Evolutionary conservation across 1,284 basidiomycete genomes (phyloP).

Genomic region (Pseudozyma sp.): DNA sequence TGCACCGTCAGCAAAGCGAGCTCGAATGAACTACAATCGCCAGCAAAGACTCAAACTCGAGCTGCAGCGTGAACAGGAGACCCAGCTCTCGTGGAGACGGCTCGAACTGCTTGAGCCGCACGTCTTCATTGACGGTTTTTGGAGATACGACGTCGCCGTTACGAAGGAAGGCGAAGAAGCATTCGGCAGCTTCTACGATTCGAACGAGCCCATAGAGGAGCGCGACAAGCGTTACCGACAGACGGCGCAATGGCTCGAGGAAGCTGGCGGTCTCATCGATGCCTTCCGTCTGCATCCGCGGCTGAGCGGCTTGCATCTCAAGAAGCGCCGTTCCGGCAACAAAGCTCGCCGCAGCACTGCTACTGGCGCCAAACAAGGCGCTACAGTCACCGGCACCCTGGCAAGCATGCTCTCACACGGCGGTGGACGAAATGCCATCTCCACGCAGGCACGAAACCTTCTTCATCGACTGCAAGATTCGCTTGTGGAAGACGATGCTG

Average conservation of each 20-base stretch:
- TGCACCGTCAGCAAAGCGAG: conserved; percentile 23
- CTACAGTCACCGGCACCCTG: conserved; percentile 3
- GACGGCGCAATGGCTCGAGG: conserved; percentile 77
- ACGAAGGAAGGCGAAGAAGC: conserved; percentile 34
- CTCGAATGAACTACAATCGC: conserved; percentile 38
- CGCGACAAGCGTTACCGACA: conserved; percentile 61
- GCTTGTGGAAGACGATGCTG: conserved; percentile 73
- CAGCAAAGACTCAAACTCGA: conserved; percentile 53
- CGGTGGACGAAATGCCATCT: conserved; percentile 69
- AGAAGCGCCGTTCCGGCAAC: conserved; percentile 18
- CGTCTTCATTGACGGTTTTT: conserved; percentile 60
- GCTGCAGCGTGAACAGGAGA: conserved; percentile 63
- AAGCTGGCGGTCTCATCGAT: conserved; percentile 86
- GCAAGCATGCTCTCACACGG: conserved; percentile 27
- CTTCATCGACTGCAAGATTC: conserved; percentile 80
- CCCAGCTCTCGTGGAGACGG: conserved; percentile 53
- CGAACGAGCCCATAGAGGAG: conserved; percentile 17
- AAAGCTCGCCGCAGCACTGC: background rate
- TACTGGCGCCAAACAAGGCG: conserved; percentile 17
- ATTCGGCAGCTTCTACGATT: conserved; percentile 18
- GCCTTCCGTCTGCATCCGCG: conserved; percentile 81
- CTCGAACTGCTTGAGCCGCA: conserved; percentile 54
- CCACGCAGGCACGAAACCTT: conserved; percentile 79
- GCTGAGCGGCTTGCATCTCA: conserved; percentile 28
- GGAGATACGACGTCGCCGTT: conserved; percentile 57